Evolutionary conservation across 306 rosid genomes (phyloP), one percentile per base, ranked within the genome.

Genomic region (Mucuna pruriens): DNA sequence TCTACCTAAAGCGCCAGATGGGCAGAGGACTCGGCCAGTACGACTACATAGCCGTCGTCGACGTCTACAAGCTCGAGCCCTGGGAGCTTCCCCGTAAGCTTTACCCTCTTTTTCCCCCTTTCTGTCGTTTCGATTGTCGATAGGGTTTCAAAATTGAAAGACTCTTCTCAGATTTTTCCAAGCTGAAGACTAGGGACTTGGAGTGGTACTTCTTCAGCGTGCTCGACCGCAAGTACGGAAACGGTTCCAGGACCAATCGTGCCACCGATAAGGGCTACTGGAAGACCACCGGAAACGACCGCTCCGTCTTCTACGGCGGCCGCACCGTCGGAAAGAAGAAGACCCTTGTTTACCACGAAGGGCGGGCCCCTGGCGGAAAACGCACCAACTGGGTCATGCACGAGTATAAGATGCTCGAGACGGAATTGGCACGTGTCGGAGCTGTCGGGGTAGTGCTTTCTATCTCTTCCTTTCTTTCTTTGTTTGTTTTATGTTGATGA

Each of bases 361-460:
- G 99, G 4, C 85, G 99, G 2, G 98, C 99, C 1, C 99, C 99
- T 0, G 82, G 67, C 2, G 99, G 99, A 1, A 76, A 19, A 0
- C 88, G 99, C 2, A 87, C 90, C 77, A 95, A 95, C 69, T 95
- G 99, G 99, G 99, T 95, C 4, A 95, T 95, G 99, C 99, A 95
- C 40, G 99, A 95, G 86, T 95, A 93, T 60, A 89, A 87, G 71
- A 80, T 93, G 49, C 75, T 42, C 11, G 92, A 89, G 26, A 94
- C 90, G 46, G 84, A 85, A 17, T n/a, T 93, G 88, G 91, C 71
- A 48, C 89, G 87, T 55, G 77, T 86, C 2, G 96, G 92, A 31
- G 57, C 75, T 48, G 33, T 58, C 0, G 89, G 87, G 94, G 98
- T 93, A 65, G 13, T 51, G 10, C 19, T 40, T 6, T 46, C 17